These are phyloP conservation scores for Spiraea crenata DNA, from an alignment of 331 rosid species.

Conservation along the genomic window DNA sequence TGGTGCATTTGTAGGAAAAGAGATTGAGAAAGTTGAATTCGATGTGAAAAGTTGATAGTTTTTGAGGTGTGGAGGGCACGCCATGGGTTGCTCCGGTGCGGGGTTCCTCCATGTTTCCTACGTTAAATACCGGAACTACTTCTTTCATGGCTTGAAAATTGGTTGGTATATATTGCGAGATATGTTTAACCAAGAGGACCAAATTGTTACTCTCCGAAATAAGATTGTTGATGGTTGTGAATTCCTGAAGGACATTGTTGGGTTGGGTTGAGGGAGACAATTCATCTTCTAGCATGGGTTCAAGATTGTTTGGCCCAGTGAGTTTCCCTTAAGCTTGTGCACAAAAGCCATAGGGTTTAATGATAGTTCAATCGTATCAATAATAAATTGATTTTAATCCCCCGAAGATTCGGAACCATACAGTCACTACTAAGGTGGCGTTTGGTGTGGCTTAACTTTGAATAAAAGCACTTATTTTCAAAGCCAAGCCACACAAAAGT, in stretches of 20 bases:
- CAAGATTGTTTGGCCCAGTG: slow-evolving; percentile 81
- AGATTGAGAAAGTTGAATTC: slow-evolving; percentile 9
- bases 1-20: slow-evolving; percentile 17
- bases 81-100: slow-evolving; percentile 66
- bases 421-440: neutral
- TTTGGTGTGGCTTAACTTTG: no score
- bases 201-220: neutral
- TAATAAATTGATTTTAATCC: neutral
- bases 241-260: slow-evolving; percentile 72
- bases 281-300: slow-evolving; percentile 72
- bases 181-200: slow-evolving; percentile 26
- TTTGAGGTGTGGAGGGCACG: no score
- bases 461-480: no score
- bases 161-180: slow-evolving; percentile 25
- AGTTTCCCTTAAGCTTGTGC: slow-evolving; percentile 32
- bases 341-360: neutral
- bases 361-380: neutral
- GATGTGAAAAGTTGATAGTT: slow-evolving; percentile 11
- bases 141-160: slow-evolving; percentile 29
- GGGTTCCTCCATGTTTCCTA: slow-evolving; percentile 89
- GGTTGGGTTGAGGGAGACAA: slow-evolving; percentile 93
- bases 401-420: neutral
- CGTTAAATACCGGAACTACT: slow-evolving; percentile 57
- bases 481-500: no score
- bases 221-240: slow-evolving; percentile 37